Base-by-base conservation (phyloP, 2,329 filamentous ascomycete species). In the Torrubiella hemipterigena region DNA sequence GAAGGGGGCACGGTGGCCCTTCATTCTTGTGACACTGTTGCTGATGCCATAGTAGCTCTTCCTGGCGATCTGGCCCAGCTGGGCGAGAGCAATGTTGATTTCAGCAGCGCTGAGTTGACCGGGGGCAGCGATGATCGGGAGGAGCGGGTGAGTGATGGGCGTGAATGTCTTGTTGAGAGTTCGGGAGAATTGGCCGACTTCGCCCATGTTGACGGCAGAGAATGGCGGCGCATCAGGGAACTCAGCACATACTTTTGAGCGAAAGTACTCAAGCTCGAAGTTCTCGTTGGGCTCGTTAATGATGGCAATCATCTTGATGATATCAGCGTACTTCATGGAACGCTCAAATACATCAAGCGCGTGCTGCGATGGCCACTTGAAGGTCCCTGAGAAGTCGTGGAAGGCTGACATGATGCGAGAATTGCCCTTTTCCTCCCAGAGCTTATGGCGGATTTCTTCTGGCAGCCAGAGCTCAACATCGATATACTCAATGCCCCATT, bases 351-450 rank as follows among this genome's bases (percentile, higher is more conserved):
- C 67, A 9, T 69, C 61, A 45, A 81, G 73, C 2, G 83, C 83
- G 42, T 81, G 69, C 6, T 69, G 57, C 0, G 81, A 83, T 1
- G 80, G 79, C 84, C 84, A 93, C 46, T 78, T 82, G 65, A 89
- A 89, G 1, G 65, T 77, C 2, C 83, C 81, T 0, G 82, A 86
- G 47, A 89, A 89, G 58, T 91, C 84, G 51, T 93, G 85, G 47
- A 89, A 91, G 10, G 85, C 84, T n/a, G 83, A 89, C 62, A 93
- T 86, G 54, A 93, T 85, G 41, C 78, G 80, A 46, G 80, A 89
- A 54, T 76, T 81, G 3, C 83, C 83, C 42, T 79, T 78, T 32
- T 72, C 67, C 42, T 80, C 71, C 32, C 74, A 79, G 8, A 93
- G 56, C 37, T 63, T 67, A 39, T 65, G 65, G 39, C 84, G 67